Evolutionary conservation across 1,284 basidiomycete genomes (phyloP), one percentile per base, ranked within the genome.

Genomic region (Cyathus olla): DNA sequence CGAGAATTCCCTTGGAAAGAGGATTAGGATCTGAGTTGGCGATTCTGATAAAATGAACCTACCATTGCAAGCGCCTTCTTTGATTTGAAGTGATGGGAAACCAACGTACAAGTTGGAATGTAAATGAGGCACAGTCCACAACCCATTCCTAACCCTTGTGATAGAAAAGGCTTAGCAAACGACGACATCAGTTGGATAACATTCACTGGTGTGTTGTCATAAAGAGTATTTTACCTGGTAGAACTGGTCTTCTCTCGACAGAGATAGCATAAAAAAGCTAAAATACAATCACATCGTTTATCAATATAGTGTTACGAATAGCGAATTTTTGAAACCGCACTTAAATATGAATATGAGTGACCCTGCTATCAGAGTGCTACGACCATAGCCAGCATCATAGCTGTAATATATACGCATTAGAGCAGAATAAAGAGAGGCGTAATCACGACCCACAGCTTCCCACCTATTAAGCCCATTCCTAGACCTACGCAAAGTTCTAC

Each of bases 241-340:
- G 27, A 70, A 66, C 37, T 69, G 59, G 9, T 44, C 60, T 8
- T 59, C 70, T 44, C 69, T 60, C 3, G 70, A 66, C 24, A 80
- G 68, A 21, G 76, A 77, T 15, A 77, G 67, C 76, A 80, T 77
- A 65, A 80, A 79, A 5, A 77, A 66, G 8, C 71, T 75, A 48
- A 28, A 3, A 17, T 15, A 26, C 17, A 17, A n/a, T 9, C 21
- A 28, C 11, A 5, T 26, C 26, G 8, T 19, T 27, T 22, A 13
- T n/a, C 26, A 19, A 19, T 19, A 46, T 21, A 46, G 22, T 28
- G n/a, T 5, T 51, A 49, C 8, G 6, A 22, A 19, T 22, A 47
- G 44, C 9, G 52, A 31, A 21, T 62, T 13, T 13, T 35, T 35
- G 6, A 35, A 35, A 35, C 13, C 65, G 26, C 56, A 71, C 69